A percentile compares a stretch with the other conserved stretches of the same genome.
phyloP scores from a whole-genome alignment of 2,329 filamentous ascomycete species.

The Fusarium cyanostomum region DNA sequence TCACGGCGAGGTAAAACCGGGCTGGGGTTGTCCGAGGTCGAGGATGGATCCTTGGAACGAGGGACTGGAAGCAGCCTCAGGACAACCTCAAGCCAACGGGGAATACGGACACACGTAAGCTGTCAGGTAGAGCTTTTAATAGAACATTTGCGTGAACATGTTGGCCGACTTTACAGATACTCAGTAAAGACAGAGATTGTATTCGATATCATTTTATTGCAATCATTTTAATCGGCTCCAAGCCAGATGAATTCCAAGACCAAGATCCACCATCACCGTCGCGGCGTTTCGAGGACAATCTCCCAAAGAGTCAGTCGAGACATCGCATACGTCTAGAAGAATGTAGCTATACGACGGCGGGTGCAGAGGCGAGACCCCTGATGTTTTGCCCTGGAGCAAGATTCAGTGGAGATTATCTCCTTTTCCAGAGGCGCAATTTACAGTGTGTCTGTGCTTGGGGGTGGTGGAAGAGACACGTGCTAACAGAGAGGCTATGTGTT shows the following conservation, averaged over 20 bases:
- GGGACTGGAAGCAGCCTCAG: neutral
- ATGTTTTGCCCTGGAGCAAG: slow-evolving; percentile 32
- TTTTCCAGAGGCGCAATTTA: slow-evolving; percentile 29
- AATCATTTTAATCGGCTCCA: slow-evolving; percentile 5
- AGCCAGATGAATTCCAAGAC: slow-evolving; percentile 16
- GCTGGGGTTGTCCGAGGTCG: slow-evolving; percentile 9
- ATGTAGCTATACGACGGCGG: neutral
- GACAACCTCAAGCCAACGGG: slow-evolving; percentile 7
- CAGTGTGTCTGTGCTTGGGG: slow-evolving; percentile 18
- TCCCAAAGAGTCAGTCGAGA: slow-evolving; percentile 28
- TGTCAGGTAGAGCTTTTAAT: neutral
- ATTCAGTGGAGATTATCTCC: slow-evolving; percentile 43
- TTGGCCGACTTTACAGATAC: neutral
- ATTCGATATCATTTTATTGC: slow-evolving; percentile 10
- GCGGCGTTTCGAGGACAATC: slow-evolving; percentile 32
- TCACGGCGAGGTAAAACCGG: slow-evolving; percentile 15
- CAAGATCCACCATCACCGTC: slow-evolving; percentile 8
- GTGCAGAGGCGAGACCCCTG: slow-evolving; percentile 24
- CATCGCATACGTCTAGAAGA: slow-evolving; percentile 26
- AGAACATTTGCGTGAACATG: neutral
- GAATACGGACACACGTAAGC: slow-evolving; percentile 34
- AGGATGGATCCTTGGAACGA: slow-evolving; percentile 18
- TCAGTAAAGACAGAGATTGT: slow-evolving; percentile 14
- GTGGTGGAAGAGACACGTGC: neutral
- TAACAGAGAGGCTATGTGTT: slow-evolving; percentile 12